Evolutionary conservation across 495 filamentous ascomycete genomes (phyloP), one percentile per base, ranked within the genome.

Genomic region (Schizothecium vesticola): DNA sequence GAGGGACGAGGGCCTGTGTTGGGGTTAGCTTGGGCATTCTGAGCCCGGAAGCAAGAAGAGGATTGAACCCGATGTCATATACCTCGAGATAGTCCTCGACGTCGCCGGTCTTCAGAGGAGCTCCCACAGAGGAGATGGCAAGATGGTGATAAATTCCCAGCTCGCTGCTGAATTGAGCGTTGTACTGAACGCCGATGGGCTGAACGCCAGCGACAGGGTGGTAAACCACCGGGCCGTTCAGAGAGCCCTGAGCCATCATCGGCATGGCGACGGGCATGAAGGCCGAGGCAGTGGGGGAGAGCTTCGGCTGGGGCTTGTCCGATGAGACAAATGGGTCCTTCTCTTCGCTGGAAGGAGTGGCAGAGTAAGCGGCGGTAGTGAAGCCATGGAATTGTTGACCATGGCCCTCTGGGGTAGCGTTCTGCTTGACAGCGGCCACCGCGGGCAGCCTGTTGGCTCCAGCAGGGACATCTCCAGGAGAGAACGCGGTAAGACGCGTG

Each of bases 401-500:
- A 56, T 56, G 61, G 36, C 59, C 51, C 31, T 70, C 68, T 25
- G 74, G 65, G 25, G 70, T 22, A 19, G 64, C 63, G 25, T 63
- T 67, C 23, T 69, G 16, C 56, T 64, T 73, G 56, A 79, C 63
- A 26, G 72, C 68, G 24, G 74, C 71, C 29, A 74, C 43, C 43
- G 19, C 43, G 19, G 43, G 60, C 26, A 73, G 64, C 64, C 73
- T 79, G 56, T 69, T 71, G 24, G 80, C 77, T 65, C 74, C 72
- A 55, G 75, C 71, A 23, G 80, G 79, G 63, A 68, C 74, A 57
- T 89, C 86, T 19, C 88, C 86, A 0, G 88, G 87, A n/a, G 87
- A 89, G 74, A 90, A 89, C 51, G 81, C 77, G 13, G 87, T 89
- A 29, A 88, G 68, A 60, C 84, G 83, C 25, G 87, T 90, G 64